Base-by-base conservation (phyloP, 345 rosid species). In the Citrus hindsii region DNA sequence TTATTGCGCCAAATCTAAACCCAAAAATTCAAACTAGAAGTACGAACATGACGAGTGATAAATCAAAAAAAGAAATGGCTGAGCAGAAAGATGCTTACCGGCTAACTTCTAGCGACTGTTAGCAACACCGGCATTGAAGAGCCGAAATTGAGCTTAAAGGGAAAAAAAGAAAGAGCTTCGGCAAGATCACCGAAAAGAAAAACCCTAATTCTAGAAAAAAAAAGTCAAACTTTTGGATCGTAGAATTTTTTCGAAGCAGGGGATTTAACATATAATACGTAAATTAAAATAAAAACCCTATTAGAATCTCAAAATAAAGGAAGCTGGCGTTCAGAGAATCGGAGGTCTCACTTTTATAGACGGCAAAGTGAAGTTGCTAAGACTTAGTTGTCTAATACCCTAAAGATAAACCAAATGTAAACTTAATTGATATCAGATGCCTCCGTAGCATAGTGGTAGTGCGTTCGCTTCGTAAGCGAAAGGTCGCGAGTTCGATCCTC, bases 401-500 rank as follows among this genome's bases (percentile, higher is more conserved):
- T 1, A 1, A 37, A 37, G 0, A 1, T 0, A 37, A 37, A 7
- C 0, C 0, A 6, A 37, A 37, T 7, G 2, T 37, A 37, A 37
- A 37, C 8, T 1, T 1, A 1, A 37, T 7, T 37, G 2, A 1
- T 37, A 1, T 9, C 2, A 0, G 2, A 2, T 8, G 86, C 86
- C 80, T 84, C 82, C 84, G 86, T 87, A 87, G 89, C 92, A 89
- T 87, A 86, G 90, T 89, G 92, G 92, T 83, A 84, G 90, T 87
- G 92, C 88, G 90, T 89, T 89, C 89, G 89, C 89, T 87, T 87
- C 87, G 90, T 89, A 89, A 89, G 90, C 88, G 89, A 89, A 87
- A 86, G 92, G 88, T 86, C 92, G 86, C 88, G 89, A 89, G 92
- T 87, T 89, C 89, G 90, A 89, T 87, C 88, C 88, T 89, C 89